Evolutionary conservation across 2,329 filamentous ascomycete genomes (phyloP).

Genomic region (Pseudocercospora macadamiae): DNA sequence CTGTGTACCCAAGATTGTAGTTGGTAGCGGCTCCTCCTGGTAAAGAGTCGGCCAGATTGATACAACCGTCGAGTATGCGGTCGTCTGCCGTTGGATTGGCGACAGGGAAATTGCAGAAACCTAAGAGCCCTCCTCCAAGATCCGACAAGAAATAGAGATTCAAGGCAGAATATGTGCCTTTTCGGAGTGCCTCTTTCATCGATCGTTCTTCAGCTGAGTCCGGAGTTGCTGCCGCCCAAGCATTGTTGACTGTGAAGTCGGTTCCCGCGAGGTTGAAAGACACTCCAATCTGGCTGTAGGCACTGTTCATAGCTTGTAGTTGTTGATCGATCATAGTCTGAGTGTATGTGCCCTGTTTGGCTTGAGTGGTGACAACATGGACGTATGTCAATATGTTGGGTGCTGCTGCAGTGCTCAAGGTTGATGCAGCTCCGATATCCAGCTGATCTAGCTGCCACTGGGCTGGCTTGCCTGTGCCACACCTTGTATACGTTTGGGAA

Average conservation of each 20-base stretch:
- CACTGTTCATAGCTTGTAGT: conserved; percentile 21
- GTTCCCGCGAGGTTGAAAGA: conserved; percentile 50
- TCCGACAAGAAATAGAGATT: conserved; percentile 62
- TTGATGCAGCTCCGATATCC: not conserved
- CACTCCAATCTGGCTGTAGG: conserved; percentile 47
- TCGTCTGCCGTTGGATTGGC: conserved; percentile 44
- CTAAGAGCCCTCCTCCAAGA: conserved; percentile 39
- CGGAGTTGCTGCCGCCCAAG: conserved; percentile 51
- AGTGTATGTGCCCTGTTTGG: conserved; percentile 39
- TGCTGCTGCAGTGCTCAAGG: not conserved
- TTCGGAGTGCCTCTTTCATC: conserved; percentile 57
- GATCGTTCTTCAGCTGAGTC: conserved; percentile 41
- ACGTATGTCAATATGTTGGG: conserved; percentile 35
- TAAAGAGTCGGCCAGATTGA: conserved; percentile 56
- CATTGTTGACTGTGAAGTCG: conserved; percentile 54
- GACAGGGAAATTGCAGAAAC: conserved; percentile 35
- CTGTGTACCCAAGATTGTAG: conserved; percentile 49
- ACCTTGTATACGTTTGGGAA: not conserved
- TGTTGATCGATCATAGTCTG: conserved; percentile 22
- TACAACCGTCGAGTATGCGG: conserved; percentile 55
- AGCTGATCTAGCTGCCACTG: not conserved
- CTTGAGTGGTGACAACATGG: conserved; percentile 44
- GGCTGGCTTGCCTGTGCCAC: not conserved
- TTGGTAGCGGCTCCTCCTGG: conserved; percentile 50
- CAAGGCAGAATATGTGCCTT: conserved; percentile 54